Base-by-base conservation (phyloP, 345 rosid species). In the Excoecaria cochinchinensis region DNA sequence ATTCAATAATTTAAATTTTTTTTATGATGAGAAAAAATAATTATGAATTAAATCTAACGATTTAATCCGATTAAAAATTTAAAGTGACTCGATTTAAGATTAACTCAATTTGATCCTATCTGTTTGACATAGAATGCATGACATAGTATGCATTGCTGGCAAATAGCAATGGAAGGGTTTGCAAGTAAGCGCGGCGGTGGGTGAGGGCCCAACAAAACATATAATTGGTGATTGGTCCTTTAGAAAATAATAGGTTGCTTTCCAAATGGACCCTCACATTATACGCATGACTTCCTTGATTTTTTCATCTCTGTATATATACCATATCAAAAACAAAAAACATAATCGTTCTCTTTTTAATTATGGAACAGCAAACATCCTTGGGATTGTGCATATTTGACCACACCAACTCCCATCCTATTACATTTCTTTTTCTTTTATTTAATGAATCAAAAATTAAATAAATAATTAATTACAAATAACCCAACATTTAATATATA, bases 121-220 rank as follows among this genome's bases (percentile, higher is more conserved):
- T 31, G 31, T 31, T 31, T 31, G 31, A 31, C 31, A 31, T 31
- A 31, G 31, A 31, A 31, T 31, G 31, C n/a, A n/a, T n/a, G n/a
- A n/a, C n/a, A n/a, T n/a, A n/a, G n/a, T n/a, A n/a, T n/a, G n/a
- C n/a, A n/a, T n/a, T n/a, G 46, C 47, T 44, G 3, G 47, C 58
- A 31, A 31, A 14, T 19, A 53, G 19, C 24, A n/a, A 17, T 56
- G 60, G 25, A 56, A n/a, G 19, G 10, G 21, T 56, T 70, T 47
- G 31, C 21, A 40, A 12, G 63, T 55, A 55, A 70, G 74, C 63
- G 73, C 73, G 56, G 75, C 75, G 75, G 75, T 25, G 67, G 55
- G 31, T 31, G 15, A 3, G 74, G 66, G 65, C 40, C 66, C 31
- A 31, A 31, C 31, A 31, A 31, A 15, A 53, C 58, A 16, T 53